Percentiles rank a stretch among this genome's conserved stretches.
phyloP scores from a whole-genome alignment of 345 rosid species.

The Excoecaria cochinchinensis region DNA sequence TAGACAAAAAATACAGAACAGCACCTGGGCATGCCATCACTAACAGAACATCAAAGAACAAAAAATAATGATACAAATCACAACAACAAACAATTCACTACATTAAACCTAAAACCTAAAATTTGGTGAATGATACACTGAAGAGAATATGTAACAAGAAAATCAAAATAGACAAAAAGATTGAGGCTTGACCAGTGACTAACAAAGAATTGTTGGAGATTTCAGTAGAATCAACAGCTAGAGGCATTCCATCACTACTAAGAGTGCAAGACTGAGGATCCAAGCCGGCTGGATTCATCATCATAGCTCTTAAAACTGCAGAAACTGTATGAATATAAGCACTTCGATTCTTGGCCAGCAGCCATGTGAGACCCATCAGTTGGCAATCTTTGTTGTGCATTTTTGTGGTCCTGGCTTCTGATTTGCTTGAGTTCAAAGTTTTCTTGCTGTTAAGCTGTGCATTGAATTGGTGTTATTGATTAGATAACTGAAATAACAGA shows the following conservation, averaged over 20 bases:
- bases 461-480: constrained; percentile 3
- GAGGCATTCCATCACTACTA: constrained; percentile 78
- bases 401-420: constrained; percentile 63
- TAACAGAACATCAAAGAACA: background rate
- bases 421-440: constrained; percentile 54
- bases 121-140: constrained; percentile 18
- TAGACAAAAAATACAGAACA: constrained; percentile 1
- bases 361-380: constrained; percentile 97
- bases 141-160: constrained; percentile 17
- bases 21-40: constrained; percentile 9
- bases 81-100: constrained; percentile 7
- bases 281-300: constrained; percentile 50
- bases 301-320: constrained; percentile 72
- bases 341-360: constrained; percentile 68
- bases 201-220: constrained; percentile 43
- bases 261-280: constrained; percentile 73
- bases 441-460: constrained; percentile 59
- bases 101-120: constrained; percentile 18
- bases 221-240: constrained; percentile 79
- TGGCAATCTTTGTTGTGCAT: constrained; percentile 89
- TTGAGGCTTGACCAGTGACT: constrained; percentile 12
- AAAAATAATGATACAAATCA: constrained; percentile 7
- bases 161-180: background rate
- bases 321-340: constrained; percentile 83
- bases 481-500: background rate